Conservation (phyloP, 345 rosid species). For the Carallia brachiata region DNA sequence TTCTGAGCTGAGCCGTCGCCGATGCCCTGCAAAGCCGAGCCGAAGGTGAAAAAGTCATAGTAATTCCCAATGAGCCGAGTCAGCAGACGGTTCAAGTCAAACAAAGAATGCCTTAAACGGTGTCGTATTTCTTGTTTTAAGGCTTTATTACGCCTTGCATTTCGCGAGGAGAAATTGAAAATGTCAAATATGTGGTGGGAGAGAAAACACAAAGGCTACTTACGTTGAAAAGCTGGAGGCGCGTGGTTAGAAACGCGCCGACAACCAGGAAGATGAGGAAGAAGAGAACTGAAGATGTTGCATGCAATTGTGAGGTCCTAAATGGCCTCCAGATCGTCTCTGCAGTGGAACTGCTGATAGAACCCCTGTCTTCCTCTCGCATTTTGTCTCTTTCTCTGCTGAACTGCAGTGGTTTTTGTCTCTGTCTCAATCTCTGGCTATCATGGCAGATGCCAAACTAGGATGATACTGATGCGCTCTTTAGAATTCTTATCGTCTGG, state of each 20-base stretch:
- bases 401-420: neutral
- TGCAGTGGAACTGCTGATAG: constrained; percentile 17
- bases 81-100: neutral
- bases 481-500: no score
- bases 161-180: neutral
- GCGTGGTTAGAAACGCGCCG: constrained; percentile 71
- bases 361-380: constrained; percentile 21
- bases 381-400: neutral
- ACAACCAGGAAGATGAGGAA: constrained; percentile 49
- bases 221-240: constrained; percentile 55
- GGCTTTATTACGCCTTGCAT: no score
- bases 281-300: constrained; percentile 42
- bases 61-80: neutral
- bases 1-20: constrained; percentile 6
- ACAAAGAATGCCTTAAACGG: no score
- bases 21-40: constrained; percentile 17
- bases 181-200: neutral
- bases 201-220: constrained; percentile 1
- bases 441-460: neutral
- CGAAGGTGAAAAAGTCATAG: neutral
- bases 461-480: no score
- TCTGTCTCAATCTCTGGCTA: neutral
- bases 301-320: constrained; percentile 23
- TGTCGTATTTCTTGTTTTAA: no score
- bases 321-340: constrained; percentile 45